A percentile compares a stretch with the other conserved stretches of the same genome.
Evolutionary conservation across 139 green algal species (phyloP).

Genomic region (Spirogloea muscicola): DNA sequence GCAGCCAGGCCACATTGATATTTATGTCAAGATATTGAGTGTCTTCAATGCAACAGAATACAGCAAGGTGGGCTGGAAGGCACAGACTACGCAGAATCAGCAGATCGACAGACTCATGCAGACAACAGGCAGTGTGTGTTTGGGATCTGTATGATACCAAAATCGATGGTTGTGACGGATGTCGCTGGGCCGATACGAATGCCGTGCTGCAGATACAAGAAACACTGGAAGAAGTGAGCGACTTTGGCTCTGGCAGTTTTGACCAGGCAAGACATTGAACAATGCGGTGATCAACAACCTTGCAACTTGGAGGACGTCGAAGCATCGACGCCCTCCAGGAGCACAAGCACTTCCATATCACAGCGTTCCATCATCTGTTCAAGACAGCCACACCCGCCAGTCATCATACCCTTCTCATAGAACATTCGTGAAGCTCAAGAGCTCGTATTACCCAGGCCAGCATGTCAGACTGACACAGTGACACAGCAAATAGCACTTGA

Average conservation of each 20-base stretch:
- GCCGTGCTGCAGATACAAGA: constrained; percentile 13
- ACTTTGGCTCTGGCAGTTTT: neutral
- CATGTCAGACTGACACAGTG: no score
- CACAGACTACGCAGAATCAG: neutral
- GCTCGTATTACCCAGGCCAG: no score
- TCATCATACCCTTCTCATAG: no score
- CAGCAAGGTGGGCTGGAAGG: neutral
- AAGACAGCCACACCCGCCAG: neutral
- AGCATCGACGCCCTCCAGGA: constrained; percentile 39
- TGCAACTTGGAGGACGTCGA: constrained; percentile 32
- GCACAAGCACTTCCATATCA: constrained; percentile 42
- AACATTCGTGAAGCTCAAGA: no score
- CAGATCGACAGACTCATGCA: neutral
- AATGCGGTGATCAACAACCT: neutral
- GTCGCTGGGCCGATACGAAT: constrained; percentile 30
- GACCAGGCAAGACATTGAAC: neutral
- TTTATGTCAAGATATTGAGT: neutral
- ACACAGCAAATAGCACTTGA: no score
- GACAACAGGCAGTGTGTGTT: neutral
- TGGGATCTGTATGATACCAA: neutral
- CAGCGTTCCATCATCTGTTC: constrained; percentile 41
- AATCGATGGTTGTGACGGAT: constrained; percentile 38
- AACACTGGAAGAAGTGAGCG: neutral
- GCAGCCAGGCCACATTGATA: neutral
- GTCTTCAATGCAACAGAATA: neutral